Evolutionary conservation across 768 basidiomycete species (phyloP), one percentile per base, ranked within the genome.

Genomic region (Macrolepiota dolichaula): DNA sequence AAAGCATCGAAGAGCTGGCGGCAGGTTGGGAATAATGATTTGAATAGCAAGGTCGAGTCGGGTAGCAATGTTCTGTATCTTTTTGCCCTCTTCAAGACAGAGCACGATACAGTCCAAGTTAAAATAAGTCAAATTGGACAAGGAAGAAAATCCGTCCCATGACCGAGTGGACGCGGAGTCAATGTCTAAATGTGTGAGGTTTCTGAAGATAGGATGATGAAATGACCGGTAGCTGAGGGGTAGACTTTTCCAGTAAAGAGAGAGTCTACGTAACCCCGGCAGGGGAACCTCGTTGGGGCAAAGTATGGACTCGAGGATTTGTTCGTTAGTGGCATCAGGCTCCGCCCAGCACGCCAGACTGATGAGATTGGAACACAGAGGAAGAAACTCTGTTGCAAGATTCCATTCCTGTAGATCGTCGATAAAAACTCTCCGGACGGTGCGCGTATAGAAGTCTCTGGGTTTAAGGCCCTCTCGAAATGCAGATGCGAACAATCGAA

Each of bases 171-270:
- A 29, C 13, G 19, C 38, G 29, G 53, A 60, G 25, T 54, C 59
- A 15, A 55, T 36, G 32, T 55, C 59, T 19, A 61, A 46, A 15
- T 61, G 59, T 1, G 59, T 61, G 42, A 61, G 59, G 22, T 49
- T 55, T 25, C 32, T 44, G 35, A 54, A 61, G 6, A 61, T 38
- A 11, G 46, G 59, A 24, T 55, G 59, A 15, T 47, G 35, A 42
- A 54, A 61, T 10, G 44, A 25, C 3, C 36, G 59, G 22, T 55
- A 38, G 13, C 38, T 17, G 22, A 12, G 46, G 12, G 52, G 59
- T 37, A 61, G 52, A n/a, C 7, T 25, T 19, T 49, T 32, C 52
- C 52, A 54, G 27, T 61, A 55, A n/a, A 61, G 9, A 1, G 59
- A 61, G 24, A 61, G 53, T 19, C 59, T 54, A 10, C 53, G 59